Evolutionary conservation across 2,329 filamentous ascomycete genomes (phyloP).

Genomic region (Trichoderma arundinaceum): DNA sequence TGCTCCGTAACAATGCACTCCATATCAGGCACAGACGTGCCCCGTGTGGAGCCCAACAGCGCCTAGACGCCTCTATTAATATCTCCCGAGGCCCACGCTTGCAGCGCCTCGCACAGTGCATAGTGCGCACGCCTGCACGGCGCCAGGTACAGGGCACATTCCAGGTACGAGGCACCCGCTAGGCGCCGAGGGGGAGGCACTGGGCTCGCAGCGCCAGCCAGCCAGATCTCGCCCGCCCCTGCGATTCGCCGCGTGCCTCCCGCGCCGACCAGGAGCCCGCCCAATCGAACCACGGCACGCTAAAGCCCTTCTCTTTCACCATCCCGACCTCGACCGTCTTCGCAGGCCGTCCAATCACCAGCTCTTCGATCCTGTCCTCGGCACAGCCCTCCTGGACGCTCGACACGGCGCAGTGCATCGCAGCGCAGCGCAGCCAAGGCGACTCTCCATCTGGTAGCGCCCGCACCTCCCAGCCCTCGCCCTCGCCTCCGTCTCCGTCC

Average conservation of each 20-base stretch:
- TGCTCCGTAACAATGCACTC: too few relatives aligned
- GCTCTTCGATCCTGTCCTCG: neutral
- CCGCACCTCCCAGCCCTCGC: slow-evolving; percentile 4
- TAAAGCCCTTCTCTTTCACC: slow-evolving; percentile 35
- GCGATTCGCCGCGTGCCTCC: slow-evolving; percentile 26
- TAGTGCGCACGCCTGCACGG: too few relatives aligned
- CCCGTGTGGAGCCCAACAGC: too few relatives aligned
- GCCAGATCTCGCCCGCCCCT: slow-evolving; percentile 20
- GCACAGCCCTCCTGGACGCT: slow-evolving; percentile 16
- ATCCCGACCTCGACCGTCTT: slow-evolving; percentile 38
- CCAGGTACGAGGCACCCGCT: slow-evolving; percentile 11
- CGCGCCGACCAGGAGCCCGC: slow-evolving; percentile 24
- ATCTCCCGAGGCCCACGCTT: too few relatives aligned
- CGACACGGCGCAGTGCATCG: slow-evolving; percentile 18
- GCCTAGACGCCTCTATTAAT: too few relatives aligned
- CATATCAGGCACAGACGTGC: too few relatives aligned
- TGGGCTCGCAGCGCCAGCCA: neutral
- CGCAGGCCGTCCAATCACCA: slow-evolving; percentile 36
- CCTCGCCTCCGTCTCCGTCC: neutral
- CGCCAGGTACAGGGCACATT: too few relatives aligned
- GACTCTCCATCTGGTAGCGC: slow-evolving; percentile 1
- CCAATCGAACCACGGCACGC: slow-evolving; percentile 46
- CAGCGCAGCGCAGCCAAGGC: slow-evolving; percentile 13
- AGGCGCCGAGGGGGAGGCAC: slow-evolving; percentile 15
- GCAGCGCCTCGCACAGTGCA: too few relatives aligned